Evolutionary conservation across 2,329 filamentous ascomycete genomes (phyloP).

Genomic region (Fusarium sp.): DNA sequence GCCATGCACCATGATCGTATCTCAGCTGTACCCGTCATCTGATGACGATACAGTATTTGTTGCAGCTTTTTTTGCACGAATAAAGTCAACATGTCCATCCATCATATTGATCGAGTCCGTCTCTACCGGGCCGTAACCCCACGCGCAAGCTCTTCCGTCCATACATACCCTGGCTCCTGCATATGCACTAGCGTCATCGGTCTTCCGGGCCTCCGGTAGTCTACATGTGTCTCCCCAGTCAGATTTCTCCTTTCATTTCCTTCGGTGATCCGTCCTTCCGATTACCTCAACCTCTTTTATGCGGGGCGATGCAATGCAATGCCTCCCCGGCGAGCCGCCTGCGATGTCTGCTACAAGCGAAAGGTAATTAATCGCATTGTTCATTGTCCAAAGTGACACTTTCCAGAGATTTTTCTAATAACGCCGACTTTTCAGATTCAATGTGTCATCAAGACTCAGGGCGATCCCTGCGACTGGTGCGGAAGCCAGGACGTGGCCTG

Average conservation of each 20-base stretch:
- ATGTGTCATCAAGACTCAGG: constrained; percentile 31
- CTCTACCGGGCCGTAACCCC: background rate
- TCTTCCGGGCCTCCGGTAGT: constrained; percentile 14
- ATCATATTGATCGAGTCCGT: background rate
- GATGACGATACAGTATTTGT: background rate
- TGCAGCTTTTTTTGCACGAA: background rate
- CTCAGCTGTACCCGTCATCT: background rate
- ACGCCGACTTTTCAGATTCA: constrained; percentile 29
- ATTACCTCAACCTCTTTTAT: constrained; percentile 23
- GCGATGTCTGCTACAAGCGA: constrained; percentile 37
- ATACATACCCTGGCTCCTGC: background rate
- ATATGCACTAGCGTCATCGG: constrained; percentile 1
- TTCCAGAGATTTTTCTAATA: background rate
- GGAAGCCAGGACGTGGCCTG: constrained; percentile 34
- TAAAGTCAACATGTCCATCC: background rate
- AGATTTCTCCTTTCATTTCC: constrained; percentile 14
- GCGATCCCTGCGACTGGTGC: constrained; percentile 40
- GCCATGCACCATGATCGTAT: background rate
- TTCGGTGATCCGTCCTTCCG: constrained; percentile 30
- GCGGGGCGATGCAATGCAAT: constrained; percentile 21
- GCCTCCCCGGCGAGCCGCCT: constrained; percentile 36
- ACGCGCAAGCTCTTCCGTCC: background rate
- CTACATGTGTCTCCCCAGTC: background rate
- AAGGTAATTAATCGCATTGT: constrained; percentile 20
- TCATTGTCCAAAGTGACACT: background rate